Base-by-base conservation (phyloP, 163 green algal genomes). In the Scenedesmus sp. region DNA sequence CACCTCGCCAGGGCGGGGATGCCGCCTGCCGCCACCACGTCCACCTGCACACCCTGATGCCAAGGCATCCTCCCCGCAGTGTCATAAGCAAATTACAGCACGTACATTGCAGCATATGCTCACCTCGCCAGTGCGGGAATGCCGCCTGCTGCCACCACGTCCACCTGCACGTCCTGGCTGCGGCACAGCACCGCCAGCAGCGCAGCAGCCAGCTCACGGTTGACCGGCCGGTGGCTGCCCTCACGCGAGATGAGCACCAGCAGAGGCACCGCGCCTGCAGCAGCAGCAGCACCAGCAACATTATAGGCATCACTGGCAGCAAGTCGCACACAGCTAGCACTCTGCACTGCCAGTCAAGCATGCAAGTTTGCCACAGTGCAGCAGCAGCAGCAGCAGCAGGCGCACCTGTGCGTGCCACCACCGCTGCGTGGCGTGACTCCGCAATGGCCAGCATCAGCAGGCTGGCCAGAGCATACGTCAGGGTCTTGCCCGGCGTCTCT, bases 341-440 rank as follows among this genome's bases (percentile, higher is more conserved):
- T 55, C 7, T 13, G 15, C 46, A 56, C 7, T 59, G 34, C 15
- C 34, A 84, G 10, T 18, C 18, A 84, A 0, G 20, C 10, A 84
- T 8, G 46, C 76, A 54, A 15, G 16, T 76, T 8, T 76, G 18
- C 5, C 54, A 59, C 79, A 86, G 20, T 20, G 15, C 79, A 86
- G 20, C 20, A 12, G 20, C 81, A 66, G 52, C 18, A 76, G 59
- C 23, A 52, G 83, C 57, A 88, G 55, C 83, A 57, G 83, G 9
- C 70, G 4, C 55, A 91, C 87, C 87, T 87, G 89, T 79, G 76
- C 89, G 81, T 67, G 83, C 89, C 23, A 95, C 84, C 23, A 95
- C 94, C 26, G 92, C 92, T 26, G 94, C 94, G 62, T 95, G 92
- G 5, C 94, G 77, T 64, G 92, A n/a, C 82, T 95, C 94, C 9